phyloP scores from a whole-genome alignment of 1,139 yeast genomes.

The Hansenula sp. region DNA sequence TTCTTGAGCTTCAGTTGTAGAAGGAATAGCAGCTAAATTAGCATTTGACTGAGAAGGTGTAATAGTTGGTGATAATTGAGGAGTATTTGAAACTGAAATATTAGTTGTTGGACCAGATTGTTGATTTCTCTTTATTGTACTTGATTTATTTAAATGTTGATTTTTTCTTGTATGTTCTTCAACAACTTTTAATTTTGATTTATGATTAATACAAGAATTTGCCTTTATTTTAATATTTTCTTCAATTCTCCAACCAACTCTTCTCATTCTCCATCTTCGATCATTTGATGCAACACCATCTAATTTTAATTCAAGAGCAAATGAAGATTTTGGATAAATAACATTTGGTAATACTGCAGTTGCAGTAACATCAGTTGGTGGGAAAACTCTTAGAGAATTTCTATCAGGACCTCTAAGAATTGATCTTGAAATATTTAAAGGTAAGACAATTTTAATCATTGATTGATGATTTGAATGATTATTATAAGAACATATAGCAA shows the following conservation, averaged over 20 bases:
- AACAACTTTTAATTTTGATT: constrained; percentile 38
- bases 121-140: constrained; percentile 30
- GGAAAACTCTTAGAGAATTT: constrained; percentile 85
- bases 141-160: constrained; percentile 24
- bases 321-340: constrained; percentile 79
- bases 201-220: constrained; percentile 53
- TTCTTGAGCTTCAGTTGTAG: constrained; percentile 1
- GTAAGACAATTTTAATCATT: constrained; percentile 35
- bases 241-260: constrained; percentile 85
- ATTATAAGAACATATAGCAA: constrained; percentile 55
- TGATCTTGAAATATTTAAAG: constrained; percentile 74
- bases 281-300: constrained; percentile 66
- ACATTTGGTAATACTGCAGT: constrained; percentile 85
- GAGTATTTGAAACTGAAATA: constrained; percentile 17
- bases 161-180: constrained; percentile 39
- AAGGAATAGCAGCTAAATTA: constrained; percentile 4
- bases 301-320: constrained; percentile 75
- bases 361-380: constrained; percentile 90
- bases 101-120: constrained; percentile 34
- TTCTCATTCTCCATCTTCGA: constrained; percentile 91
- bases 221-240: constrained; percentile 66
- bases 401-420: constrained; percentile 79
- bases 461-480: constrained; percentile 17
- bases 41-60: constrained; percentile 11
- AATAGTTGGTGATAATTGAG: constrained; percentile 4